Conservation (phyloP, 1,284 basidiomycete genomes). For the Blastosporella zonata region DNA sequence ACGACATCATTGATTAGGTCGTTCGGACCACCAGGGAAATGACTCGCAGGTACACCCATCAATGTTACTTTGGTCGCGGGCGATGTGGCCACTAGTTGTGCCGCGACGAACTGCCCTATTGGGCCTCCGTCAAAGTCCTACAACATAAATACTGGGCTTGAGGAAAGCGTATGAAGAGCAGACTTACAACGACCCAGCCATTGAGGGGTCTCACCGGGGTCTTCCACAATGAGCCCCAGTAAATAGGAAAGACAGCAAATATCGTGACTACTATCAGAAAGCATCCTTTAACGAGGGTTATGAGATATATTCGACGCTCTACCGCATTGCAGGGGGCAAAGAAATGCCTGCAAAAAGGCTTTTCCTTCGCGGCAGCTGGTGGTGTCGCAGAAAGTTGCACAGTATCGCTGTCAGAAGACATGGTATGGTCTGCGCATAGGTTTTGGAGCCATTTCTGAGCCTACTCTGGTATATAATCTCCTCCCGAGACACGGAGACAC, state of each 20-base stretch:
- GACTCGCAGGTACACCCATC: conserved; percentile 33
- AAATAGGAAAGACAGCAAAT: conserved; percentile 43
- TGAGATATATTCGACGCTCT: conserved; percentile 35
- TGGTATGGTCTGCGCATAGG: no score
- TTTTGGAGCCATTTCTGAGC: no score
- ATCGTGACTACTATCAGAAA: conserved; percentile 33
- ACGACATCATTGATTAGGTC: conserved; percentile 36
- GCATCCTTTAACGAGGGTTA: conserved; percentile 30
- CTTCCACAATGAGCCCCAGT: conserved; percentile 48
- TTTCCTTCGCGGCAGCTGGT: neutral
- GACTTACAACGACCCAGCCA: conserved; percentile 43
- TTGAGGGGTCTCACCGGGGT: conserved; percentile 33
- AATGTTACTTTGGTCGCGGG: conserved; percentile 33
- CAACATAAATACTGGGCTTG: neutral
- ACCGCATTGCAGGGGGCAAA: conserved; percentile 24
- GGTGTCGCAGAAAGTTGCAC: neutral
- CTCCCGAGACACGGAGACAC: no score
- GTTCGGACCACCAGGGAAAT: conserved; percentile 39
- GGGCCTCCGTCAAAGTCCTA: conserved; percentile 54
- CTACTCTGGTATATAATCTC: no score
- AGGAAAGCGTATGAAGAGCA: neutral
- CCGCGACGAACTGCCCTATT: conserved; percentile 41
- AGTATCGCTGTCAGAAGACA: conserved; percentile 1
- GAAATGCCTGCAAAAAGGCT: conserved; percentile 21
- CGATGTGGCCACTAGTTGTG: conserved; percentile 29